phyloP scores from a whole-genome alignment of 345 rosid genomes.

The Dovyalis caffra region DNA sequence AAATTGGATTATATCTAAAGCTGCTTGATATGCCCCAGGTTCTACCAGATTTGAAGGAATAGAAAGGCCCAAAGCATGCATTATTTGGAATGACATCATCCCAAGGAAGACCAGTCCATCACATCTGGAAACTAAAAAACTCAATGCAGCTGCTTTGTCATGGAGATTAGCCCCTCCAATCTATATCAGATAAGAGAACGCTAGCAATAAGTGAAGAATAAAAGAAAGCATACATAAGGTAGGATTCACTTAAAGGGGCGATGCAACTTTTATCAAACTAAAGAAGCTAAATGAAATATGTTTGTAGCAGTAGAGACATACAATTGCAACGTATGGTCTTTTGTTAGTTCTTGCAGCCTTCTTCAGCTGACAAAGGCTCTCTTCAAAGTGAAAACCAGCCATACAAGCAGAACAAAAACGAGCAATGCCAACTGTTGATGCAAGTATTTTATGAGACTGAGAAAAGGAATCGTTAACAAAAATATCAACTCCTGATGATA shows the following conservation, averaged over 20 bases:
- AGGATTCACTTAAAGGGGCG: not conserved
- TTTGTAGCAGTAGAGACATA: constrained; percentile 29
- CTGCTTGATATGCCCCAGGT: constrained; percentile 42
- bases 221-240: not conserved
- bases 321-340: constrained; percentile 59
- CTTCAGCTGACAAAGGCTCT: constrained; percentile 44
- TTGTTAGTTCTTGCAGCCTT: constrained; percentile 32
- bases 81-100: constrained; percentile 60
- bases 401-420: constrained; percentile 47
- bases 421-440: constrained; percentile 62
- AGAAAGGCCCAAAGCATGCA: constrained; percentile 46
- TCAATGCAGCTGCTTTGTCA: constrained; percentile 54
- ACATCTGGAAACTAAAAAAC: constrained; percentile 58
- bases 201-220: constrained; percentile 20
- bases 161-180: constrained; percentile 64
- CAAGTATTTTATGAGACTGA: constrained; percentile 57
- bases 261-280: not conserved
- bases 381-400: constrained; percentile 67
- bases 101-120: constrained; percentile 61
- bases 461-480: constrained; percentile 65
- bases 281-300: not conserved
- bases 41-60: constrained; percentile 49
- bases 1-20: constrained; percentile 43
- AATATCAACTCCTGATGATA: constrained; percentile 60
- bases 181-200: constrained; percentile 31